Base-by-base conservation (phyloP, 352 stramenopile genomes). In the Phytophthora pisi region DNA sequence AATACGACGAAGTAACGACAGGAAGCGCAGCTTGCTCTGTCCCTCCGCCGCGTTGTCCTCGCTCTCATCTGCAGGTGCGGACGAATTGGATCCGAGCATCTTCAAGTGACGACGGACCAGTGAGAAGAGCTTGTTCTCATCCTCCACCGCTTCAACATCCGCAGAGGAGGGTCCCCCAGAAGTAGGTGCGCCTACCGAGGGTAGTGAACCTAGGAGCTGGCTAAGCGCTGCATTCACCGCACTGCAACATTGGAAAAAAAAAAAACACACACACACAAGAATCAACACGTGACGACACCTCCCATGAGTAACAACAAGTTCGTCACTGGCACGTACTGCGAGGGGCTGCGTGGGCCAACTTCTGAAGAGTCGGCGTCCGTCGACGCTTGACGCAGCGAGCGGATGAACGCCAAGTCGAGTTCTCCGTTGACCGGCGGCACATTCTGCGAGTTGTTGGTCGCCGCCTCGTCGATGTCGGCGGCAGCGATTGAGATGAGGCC, bases 401-500 rank as follows among this genome's bases (percentile, higher is more conserved):
- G 61, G 40, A 93, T 86, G 66, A 89, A 86, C 13, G 81, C 82
- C 64, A 81, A 77, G 57, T 93, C 84, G 45, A 93, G 62, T 15
- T 89, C 79, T 2, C 77, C 74, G 56, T 83, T 81, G 24, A 72
- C 54, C 13, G 70, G 70, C 42, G 34, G 72, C 42, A 65, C 40
- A 31, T 77, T 66, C 28, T 77, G 65, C 51, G 58, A 74, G 38
- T 59, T 63, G 18, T 77, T 78, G 3, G 62, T 74, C 31, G 75
- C 60, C 5, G 84, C 83, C 52, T 95, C 82, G 60, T 95, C 87
- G 51, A 95, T 91, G 58, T 95, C 87, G 3, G 87, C 87, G 4
- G 87, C 87, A 45, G 87, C 87, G 56, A 95, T 93, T 6, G 87
- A 95, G 56, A 95, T 95, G 34, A 95, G 74, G 0, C 87, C 87